phyloP scores from a whole-genome alignment of 305 asterid genomes.

The Fraxinus dipetala region DNA sequence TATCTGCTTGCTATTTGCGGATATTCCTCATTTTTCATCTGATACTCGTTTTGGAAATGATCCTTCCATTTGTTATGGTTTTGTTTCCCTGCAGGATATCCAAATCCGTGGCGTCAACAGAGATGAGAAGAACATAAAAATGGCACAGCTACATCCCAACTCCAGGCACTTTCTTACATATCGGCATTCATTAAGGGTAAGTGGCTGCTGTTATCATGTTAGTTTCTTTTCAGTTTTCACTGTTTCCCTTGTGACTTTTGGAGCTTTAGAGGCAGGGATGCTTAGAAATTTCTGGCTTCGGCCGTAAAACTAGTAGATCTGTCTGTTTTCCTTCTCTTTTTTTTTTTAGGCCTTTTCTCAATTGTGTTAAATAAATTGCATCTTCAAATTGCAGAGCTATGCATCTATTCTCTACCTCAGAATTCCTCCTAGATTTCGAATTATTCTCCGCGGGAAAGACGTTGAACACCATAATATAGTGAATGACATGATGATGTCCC shows the following conservation, averaged over 20 bases:
- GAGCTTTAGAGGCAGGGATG: constrained; percentile 7
- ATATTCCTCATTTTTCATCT: constrained; percentile 16
- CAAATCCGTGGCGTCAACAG: constrained; percentile 97
- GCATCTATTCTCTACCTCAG: constrained; percentile 94
- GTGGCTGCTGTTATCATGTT: constrained; percentile 20
- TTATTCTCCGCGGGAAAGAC: constrained; percentile 87
- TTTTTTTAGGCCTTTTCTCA: neutral
- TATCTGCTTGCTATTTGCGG: constrained; percentile 14
- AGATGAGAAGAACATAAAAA: constrained; percentile 81
- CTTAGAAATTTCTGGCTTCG: neutral
- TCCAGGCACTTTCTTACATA: constrained; percentile 94
- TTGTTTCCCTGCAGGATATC: constrained; percentile 61
- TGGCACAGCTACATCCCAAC: constrained; percentile 79
- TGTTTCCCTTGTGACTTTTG: constrained; percentile 9
- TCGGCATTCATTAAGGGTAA: constrained; percentile 91
- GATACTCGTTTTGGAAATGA: neutral
- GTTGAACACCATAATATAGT: constrained; percentile 93
- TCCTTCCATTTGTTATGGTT: constrained; percentile 1
- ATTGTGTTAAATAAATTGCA: constrained; percentile 1
- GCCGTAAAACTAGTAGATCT: neutral
- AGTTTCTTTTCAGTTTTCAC: constrained; percentile 12
- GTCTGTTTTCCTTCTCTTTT: neutral
- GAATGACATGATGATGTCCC: constrained; percentile 98
- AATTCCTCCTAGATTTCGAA: constrained; percentile 73
- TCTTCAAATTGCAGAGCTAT: constrained; percentile 67